Conservation (phyloP, 1,284 basidiomycete genomes). For the Psilocybe mexicana region DNA sequence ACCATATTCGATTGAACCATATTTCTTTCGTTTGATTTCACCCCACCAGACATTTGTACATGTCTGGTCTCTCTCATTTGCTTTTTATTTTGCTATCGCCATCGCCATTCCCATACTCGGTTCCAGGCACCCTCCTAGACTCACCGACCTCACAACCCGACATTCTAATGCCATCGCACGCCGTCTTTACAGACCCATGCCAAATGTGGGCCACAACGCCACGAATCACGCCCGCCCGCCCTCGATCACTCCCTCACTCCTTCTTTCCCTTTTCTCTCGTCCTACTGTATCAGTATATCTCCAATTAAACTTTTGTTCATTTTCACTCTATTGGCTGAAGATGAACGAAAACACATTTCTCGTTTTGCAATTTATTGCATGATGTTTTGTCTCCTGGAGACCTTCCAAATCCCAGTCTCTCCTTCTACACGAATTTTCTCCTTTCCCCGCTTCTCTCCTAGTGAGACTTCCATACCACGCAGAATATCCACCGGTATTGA, state of each 20-base stretch:
- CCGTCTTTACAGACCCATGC: slow-evolving; percentile 17
- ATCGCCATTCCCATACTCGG: slow-evolving; percentile 7
- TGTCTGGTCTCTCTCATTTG: slow-evolving; percentile 20
- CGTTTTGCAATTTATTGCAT: slow-evolving; percentile 8
- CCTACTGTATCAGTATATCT: slow-evolving; percentile 26
- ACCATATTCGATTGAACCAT: slow-evolving; percentile 18
- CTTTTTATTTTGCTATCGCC: slow-evolving; percentile 30
- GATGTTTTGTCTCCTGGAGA: slow-evolving; percentile 6
- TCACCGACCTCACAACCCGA: slow-evolving; percentile 9
- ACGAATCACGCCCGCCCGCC: slow-evolving; percentile 12
- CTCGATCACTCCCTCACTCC: slow-evolving; percentile 9
- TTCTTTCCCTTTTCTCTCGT: slow-evolving; percentile 14
- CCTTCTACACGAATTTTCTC: slow-evolving; percentile 20
- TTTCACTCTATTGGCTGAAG: background rate
- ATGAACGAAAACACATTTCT: slow-evolving; percentile 13
- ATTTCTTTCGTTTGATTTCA: slow-evolving; percentile 22
- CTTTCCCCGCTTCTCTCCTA: slow-evolving; percentile 3
- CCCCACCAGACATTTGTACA: slow-evolving; percentile 18
- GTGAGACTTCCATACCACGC: slow-evolving; percentile 23
- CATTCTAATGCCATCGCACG: slow-evolving; percentile 20
- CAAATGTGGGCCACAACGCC: slow-evolving; percentile 15
- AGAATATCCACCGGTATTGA: slow-evolving; percentile 24
- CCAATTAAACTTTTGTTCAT: slow-evolving; percentile 15
- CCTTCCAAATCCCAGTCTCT: slow-evolving; percentile 13
- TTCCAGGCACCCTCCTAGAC: slow-evolving; percentile 16